Evolutionary conservation across 176 grass and related monocot species (phyloP), one percentile per base, ranked within the genome.

Genomic region (Dendrocalamus sinicus): DNA sequence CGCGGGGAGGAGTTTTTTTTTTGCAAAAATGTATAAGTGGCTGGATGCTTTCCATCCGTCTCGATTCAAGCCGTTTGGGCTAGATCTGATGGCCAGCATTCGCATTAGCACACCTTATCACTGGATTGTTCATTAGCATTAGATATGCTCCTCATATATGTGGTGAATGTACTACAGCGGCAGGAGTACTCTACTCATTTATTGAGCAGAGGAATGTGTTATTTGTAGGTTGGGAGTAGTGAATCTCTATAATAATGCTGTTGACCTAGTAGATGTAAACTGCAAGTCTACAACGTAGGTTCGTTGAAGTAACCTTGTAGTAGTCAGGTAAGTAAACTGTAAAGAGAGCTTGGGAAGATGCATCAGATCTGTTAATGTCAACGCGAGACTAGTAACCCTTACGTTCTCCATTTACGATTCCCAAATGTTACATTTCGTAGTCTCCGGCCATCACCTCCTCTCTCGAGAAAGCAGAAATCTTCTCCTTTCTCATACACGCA

Each of bases 221-320:
- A 20, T 32, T 63, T 32, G 0, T 17, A 64, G 43, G 47, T 83
- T 63, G 51, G 57, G 57, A 17, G 8, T 17, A 24, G 35, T 14
- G 43, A 15, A 48, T 62, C 58, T 59, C 6, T 23, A 48, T 39
- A 68, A 41, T 43, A 22, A 30, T 20, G 30, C 11, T 41, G 73
- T 83, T 86, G 84, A 90, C 84, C 84, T 75, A 91, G 7, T 7
- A 50, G 19, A 30, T 43, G 89, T 76, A 64, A 88, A 76, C 75
- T 84, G 17, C 48, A 52, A 53, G 68, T 9, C 85, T 80, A 91
- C 12, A 51, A 13, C 76, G 62, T 84, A 84, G 81, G 70, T 84
- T 88, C 85, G 81, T 88, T 88, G 85, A 79, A 76, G 76, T 50
- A 71, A 6, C 67, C 83, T 48, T 86, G 52, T 1, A 50, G 28